Percentiles rank a stretch among this genome's conserved stretches.
Conservation (phyloP, 768 basidiomycete genomes). For the Royoungia palumana region DNA sequence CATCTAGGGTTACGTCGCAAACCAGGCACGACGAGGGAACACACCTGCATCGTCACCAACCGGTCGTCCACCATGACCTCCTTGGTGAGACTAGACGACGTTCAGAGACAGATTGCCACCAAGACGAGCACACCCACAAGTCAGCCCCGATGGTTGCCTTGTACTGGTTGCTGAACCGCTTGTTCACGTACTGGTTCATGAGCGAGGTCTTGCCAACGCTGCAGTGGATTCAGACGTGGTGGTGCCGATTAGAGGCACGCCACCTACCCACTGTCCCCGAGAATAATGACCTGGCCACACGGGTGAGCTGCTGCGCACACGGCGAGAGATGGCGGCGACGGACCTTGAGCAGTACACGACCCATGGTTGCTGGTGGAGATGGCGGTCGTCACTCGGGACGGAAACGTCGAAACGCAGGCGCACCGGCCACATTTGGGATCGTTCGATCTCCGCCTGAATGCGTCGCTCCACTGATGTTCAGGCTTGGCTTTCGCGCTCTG, state of each 20-base stretch:
- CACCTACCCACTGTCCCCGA: conserved; percentile 92
- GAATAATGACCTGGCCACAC: conserved; percentile 83
- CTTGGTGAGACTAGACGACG: conserved; percentile 74
- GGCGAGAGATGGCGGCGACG: conserved; percentile 5
- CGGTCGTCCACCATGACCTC: conserved; percentile 99
- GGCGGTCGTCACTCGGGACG: conserved; percentile 8
- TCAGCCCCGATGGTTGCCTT: conserved; percentile 98
- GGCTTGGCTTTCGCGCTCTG: not conserved
- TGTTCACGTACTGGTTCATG: conserved; percentile 99
- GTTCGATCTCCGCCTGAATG: conserved; percentile 27
- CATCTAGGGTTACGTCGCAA: conserved; percentile 1
- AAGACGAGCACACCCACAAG: conserved; percentile 59
- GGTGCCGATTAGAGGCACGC: conserved; percentile 2
- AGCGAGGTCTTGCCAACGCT: conserved; percentile 99
- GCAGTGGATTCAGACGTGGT: conserved; percentile 8
- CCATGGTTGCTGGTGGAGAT: conserved; percentile 45
- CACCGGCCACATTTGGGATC: conserved; percentile 19
- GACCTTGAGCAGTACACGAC: conserved; percentile 85
- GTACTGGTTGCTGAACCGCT: conserved; percentile 99
- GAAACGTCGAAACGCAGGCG: conserved; percentile 9
- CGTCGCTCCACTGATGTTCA: not conserved
- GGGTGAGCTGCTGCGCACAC: conserved; percentile 9
- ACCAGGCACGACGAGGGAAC: conserved; percentile 14
- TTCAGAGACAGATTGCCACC: conserved; percentile 9
- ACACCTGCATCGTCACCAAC: conserved; percentile 96